These are phyloP conservation scores for Aureobasidium uvarum DNA, from an alignment of 2,329 filamentous ascomycete genomes.

Conservation along the genomic window DNA sequence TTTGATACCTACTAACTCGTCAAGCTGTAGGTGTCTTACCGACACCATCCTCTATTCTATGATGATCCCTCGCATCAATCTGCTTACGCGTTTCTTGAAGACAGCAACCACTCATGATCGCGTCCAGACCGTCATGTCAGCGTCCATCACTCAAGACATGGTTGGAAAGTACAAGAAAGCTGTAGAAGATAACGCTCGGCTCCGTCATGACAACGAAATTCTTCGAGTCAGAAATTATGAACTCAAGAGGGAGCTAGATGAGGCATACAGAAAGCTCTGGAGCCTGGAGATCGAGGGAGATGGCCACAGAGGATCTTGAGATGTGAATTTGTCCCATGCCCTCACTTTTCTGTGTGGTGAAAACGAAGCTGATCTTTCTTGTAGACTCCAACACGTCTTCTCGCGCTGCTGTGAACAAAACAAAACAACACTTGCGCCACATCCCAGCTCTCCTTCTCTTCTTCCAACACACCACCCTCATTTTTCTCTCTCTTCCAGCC, in stretches of 20 bases:
- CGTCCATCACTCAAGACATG: no score
- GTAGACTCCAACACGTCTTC: not conserved
- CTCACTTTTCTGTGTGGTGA: not conserved
- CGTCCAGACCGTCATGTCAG: no score
- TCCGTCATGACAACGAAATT: not conserved
- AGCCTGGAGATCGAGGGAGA: not conserved
- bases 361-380: not conserved
- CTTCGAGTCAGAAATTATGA: constrained; percentile 7
- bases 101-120: not conserved
- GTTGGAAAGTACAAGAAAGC: not conserved
- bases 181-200: not conserved
- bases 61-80: not conserved
- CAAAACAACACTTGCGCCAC: not conserved
- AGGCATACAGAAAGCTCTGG: constrained; percentile 12
- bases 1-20: no score
- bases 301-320: not conserved
- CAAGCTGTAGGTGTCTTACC: not conserved
- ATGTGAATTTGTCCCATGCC: not conserved
- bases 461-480: not conserved
- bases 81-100: not conserved
- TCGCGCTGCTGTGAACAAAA: not conserved
- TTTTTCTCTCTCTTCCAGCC: not conserved
- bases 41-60: not conserved
- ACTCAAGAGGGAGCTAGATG: constrained; percentile 6
- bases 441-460: not conserved